Conservation (phyloP, 352 stramenopile genomes). For the Pythium angustatum region DNA sequence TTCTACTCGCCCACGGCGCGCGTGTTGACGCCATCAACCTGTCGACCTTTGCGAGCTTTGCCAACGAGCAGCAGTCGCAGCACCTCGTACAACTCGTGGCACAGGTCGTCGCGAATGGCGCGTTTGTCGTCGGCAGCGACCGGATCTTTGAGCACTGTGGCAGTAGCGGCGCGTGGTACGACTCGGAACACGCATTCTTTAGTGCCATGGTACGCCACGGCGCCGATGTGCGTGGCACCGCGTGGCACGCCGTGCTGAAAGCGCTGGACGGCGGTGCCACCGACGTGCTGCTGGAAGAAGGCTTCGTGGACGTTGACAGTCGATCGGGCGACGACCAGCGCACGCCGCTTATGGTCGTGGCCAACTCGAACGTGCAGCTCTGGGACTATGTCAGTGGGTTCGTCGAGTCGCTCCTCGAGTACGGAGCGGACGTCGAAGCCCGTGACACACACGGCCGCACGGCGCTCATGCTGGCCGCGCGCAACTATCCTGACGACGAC, state of each 20-base stretch:
- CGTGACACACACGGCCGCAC: constrained; percentile 16
- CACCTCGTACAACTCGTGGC: not conserved
- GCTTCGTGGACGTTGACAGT: not conserved
- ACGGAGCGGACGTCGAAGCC: constrained; percentile 2
- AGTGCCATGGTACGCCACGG: not conserved
- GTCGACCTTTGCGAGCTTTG: too few species aligned
- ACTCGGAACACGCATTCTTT: not conserved
- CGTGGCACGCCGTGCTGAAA: not conserved
- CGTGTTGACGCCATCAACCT: not conserved
- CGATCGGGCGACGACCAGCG: too few species aligned
- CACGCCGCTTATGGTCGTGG: not conserved
- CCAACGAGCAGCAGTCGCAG: not conserved
- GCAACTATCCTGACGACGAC: not conserved
- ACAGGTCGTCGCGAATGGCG: not conserved
- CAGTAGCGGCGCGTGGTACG: not conserved
- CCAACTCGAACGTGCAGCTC: not conserved
- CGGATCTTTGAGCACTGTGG: not conserved
- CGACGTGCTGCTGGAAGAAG: not conserved
- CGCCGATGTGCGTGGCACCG: not conserved
- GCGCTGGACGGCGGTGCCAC: not conserved
- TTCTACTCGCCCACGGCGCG: not conserved
- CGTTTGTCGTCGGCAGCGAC: not conserved
- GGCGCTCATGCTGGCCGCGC: constrained; percentile 6
- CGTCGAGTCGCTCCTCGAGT: not conserved
- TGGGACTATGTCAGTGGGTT: not conserved